phyloP scores from a whole-genome alignment of 192 early-diverging fungal species.

The Allomyces arbusculus region DNA sequence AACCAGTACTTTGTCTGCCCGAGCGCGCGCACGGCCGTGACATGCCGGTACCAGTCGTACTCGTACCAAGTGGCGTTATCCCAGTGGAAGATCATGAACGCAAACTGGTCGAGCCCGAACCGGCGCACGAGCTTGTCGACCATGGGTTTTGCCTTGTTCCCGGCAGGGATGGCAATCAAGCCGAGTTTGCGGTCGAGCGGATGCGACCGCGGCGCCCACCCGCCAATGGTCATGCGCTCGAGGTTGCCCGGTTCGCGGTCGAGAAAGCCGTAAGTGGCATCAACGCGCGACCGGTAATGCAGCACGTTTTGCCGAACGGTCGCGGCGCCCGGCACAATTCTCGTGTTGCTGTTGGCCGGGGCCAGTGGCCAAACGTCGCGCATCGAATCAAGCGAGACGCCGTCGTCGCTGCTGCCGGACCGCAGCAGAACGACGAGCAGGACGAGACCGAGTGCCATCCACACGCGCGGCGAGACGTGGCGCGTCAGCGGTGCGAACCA shows the following conservation, averaged over 20 bases:
- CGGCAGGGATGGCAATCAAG: not conserved
- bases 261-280: not conserved
- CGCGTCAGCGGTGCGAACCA: too few species aligned
- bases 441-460: too few species aligned
- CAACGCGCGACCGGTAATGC: too few species aligned
- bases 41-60: not conserved
- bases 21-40: not conserved
- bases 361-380: too few species aligned
- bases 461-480: too few species aligned
- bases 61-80: not conserved
- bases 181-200: not conserved
- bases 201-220: not conserved
- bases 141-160: not conserved
- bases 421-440: too few species aligned
- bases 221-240: not conserved
- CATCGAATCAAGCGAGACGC: too few species aligned
- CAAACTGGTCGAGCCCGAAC: not conserved
- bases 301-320: too few species aligned
- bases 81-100: not conserved
- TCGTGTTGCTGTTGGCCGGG: too few species aligned
- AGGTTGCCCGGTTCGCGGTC: not conserved
- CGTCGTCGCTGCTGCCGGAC: too few species aligned
- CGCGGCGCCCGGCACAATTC: too few species aligned
- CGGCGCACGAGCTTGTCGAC: slow-evolving; percentile 1
- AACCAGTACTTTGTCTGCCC: not conserved